phyloP scores from a whole-genome alignment of 2,329 filamentous ascomycete genomes.

The Aureobasidium zeae region DNA sequence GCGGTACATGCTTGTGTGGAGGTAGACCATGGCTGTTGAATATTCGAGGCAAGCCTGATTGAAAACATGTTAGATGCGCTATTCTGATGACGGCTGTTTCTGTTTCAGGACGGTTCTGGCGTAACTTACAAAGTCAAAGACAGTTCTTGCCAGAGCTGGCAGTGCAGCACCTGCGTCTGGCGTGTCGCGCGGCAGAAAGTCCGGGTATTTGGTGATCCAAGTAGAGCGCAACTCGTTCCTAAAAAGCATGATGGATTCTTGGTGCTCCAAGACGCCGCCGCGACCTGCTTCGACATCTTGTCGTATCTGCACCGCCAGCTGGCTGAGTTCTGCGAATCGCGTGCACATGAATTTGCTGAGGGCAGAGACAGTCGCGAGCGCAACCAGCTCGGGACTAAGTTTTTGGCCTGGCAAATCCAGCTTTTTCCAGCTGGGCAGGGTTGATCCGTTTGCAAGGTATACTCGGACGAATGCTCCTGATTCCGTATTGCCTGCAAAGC shows the following conservation, averaged over 20 bases:
- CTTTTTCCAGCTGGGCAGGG: background rate
- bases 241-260: conserved; percentile 17
- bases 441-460: conserved; percentile 9
- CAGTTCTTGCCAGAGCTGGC: conserved; percentile 19
- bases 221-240: conserved; percentile 22
- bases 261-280: conserved; percentile 4
- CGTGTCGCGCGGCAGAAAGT: conserved; percentile 19
- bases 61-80: no score
- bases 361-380: background rate
- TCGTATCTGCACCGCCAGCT: conserved; percentile 4
- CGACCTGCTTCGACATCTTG: conserved; percentile 1
- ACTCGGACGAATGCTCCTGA: conserved; percentile 13
- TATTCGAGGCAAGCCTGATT: conserved; percentile 12
- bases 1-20: conserved; percentile 46
- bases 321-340: background rate
- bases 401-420: background rate
- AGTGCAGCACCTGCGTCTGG: conserved; percentile 26
- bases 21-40: conserved; percentile 36
- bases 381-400: background rate
- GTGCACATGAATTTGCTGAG: conserved; percentile 9
- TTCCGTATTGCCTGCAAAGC: conserved; percentile 14
- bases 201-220: conserved; percentile 24
- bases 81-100: no score
- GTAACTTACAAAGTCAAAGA: conserved; percentile 38
- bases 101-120: background rate